These are phyloP conservation scores for Herpetomonas tarakana DNA, from an alignment of 208 protist genomes.

Conservation along the genomic window DNA sequence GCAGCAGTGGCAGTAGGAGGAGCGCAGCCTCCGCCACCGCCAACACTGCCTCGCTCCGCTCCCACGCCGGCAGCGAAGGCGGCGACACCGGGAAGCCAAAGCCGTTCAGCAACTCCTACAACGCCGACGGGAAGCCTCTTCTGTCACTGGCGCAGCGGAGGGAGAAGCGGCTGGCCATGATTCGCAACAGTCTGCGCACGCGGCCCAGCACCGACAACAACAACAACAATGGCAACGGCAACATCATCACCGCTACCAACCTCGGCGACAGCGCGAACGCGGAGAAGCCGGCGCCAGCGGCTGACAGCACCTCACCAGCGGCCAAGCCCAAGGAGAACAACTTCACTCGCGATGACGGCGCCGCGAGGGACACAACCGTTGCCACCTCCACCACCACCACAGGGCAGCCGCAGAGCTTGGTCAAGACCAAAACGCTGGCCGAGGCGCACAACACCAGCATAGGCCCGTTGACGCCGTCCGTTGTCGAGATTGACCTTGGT, in stretches of 20 bases:
- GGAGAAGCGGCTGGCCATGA: constrained; percentile 38
- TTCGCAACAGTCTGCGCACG: constrained; percentile 38
- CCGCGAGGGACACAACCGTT: background rate
- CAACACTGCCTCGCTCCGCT: too few relatives aligned
- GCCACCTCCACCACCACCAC: too few relatives aligned
- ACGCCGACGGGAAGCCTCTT: background rate
- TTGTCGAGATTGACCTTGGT: background rate
- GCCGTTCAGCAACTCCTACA: background rate
- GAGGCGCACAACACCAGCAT: background rate
- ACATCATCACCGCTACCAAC: too few relatives aligned
- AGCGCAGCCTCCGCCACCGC: too few relatives aligned
- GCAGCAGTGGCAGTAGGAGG: too few relatives aligned
- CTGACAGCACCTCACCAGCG: background rate
- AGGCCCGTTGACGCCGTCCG: background rate
- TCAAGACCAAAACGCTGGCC: background rate
- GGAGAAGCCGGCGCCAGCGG: background rate
- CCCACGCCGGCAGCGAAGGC: too few relatives aligned
- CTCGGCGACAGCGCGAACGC: too few relatives aligned
- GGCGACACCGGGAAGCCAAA: background rate
- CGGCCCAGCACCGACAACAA: constrained; percentile 12
- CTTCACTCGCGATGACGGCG: background rate
- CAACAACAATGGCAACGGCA: background rate
- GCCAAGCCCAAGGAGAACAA: background rate
- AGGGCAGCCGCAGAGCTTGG: background rate
- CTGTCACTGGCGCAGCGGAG: constrained; percentile 21